Evolutionary conservation across 2,329 filamentous ascomycete species (phyloP).

Genomic region (Dactylellina drechsleri): DNA sequence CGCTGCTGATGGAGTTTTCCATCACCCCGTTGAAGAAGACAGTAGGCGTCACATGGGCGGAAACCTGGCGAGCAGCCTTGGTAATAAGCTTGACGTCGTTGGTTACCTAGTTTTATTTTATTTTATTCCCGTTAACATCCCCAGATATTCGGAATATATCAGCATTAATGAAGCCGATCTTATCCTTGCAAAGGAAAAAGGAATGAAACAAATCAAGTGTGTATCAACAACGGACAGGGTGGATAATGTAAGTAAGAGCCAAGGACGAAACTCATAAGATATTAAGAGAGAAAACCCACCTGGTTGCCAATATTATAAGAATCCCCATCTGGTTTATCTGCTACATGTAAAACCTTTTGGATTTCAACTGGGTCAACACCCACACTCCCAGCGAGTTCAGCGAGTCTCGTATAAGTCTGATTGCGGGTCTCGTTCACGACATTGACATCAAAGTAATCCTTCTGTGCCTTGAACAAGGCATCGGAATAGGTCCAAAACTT

Average conservation of each 20-base stretch:
- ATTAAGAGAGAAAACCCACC: conserved; percentile 36
- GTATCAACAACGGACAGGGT: too few relatives aligned
- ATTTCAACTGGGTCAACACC: conserved; percentile 78
- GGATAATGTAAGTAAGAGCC: neutral
- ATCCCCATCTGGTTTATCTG: conserved; percentile 73
- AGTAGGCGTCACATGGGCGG: conserved; percentile 90
- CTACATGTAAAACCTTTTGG: conserved; percentile 74
- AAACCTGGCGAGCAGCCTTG: conserved; percentile 80
- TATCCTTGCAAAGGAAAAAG: conserved; percentile 22
- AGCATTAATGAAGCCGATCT: conserved; percentile 23
- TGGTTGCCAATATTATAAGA: conserved; percentile 80
- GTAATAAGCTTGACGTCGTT: conserved; percentile 84
- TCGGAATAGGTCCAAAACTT: conserved; percentile 80
- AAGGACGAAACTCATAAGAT: neutral
- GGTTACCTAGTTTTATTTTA: conserved; percentile 68
- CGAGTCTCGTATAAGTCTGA: conserved; percentile 80
- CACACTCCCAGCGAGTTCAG: conserved; percentile 75
- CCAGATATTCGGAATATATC: conserved; percentile 19
- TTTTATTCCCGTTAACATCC: neutral
- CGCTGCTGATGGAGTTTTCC: conserved; percentile 79
- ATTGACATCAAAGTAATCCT: conserved; percentile 82
- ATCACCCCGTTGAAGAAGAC: conserved; percentile 88
- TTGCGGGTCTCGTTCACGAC: conserved; percentile 88
- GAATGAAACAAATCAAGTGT: conserved; percentile 21
- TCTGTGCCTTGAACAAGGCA: conserved; percentile 71